Percentiles rank a stretch among this genome's conserved stretches.
These are phyloP conservation scores for Starmerella stellata DNA, from an alignment of 805 yeast species.

Conservation along the genomic window DNA sequence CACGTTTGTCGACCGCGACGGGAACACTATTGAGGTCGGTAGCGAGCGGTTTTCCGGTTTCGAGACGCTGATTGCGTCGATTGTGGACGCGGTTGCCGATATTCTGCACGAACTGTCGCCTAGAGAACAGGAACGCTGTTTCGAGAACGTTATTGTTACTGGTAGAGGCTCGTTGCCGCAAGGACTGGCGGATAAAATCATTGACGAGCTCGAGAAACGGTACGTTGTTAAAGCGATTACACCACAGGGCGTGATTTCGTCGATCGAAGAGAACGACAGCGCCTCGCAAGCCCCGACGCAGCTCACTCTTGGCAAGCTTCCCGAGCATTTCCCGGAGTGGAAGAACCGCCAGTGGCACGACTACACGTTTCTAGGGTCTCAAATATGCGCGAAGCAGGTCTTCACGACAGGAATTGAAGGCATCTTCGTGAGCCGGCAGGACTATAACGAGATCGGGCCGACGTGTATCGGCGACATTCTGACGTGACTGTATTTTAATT, in stretches of 20 bases:
- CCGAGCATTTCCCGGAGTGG: constrained; percentile 94
- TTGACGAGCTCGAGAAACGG: constrained; percentile 39
- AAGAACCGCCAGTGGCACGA: constrained; percentile 62
- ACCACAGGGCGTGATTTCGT: constrained; percentile 5
- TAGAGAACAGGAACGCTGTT: constrained; percentile 58
- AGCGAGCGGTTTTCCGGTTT: constrained; percentile 78
- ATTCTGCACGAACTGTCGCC: constrained; percentile 44
- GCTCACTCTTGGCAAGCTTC: constrained; percentile 48
- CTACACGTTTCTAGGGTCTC: constrained; percentile 66
- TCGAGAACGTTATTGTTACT: constrained; percentile 60
- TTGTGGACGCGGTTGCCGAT: constrained; percentile 38
- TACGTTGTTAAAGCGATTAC: constrained; percentile 29
- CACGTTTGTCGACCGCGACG: constrained; percentile 42
- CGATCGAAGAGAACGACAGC: constrained; percentile 14
- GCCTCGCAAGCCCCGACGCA: constrained; percentile 61
- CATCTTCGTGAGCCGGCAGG: constrained; percentile 44
- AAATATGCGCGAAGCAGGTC: constrained; percentile 71
- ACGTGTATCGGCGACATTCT: constrained; percentile 53
- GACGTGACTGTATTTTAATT: constrained; percentile 1
- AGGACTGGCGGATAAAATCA: constrained; percentile 58
- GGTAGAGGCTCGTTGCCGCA: constrained; percentile 62
- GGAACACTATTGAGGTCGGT: constrained; percentile 51
- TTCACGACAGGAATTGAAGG: constrained; percentile 50
- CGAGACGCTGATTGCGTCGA: constrained; percentile 35
- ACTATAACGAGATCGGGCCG: constrained; percentile 68